These are phyloP conservation scores for Candida takata DNA, from an alignment of 805 yeast species.

Conservation along the genomic window DNA sequence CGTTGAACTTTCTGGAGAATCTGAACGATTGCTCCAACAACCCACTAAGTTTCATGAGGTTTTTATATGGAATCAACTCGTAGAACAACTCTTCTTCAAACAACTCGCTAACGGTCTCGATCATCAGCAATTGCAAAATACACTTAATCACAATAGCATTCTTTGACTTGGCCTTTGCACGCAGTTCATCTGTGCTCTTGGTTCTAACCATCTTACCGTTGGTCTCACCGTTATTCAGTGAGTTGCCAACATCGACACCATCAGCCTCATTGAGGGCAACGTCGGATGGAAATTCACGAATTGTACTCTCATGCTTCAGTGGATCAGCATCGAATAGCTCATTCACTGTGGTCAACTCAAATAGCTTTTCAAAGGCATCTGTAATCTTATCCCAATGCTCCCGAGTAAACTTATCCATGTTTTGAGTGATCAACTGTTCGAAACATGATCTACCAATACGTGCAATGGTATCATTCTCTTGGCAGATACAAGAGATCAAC, in stretches of 20 bases:
- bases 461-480: constrained; percentile 94
- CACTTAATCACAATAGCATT: constrained; percentile 85
- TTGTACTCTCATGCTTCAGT: constrained; percentile 25
- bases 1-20: constrained; percentile 84
- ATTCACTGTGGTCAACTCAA: constrained; percentile 76
- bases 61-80: constrained; percentile 56
- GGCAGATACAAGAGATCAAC: constrained; percentile 84
- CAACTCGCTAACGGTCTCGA: constrained; percentile 77
- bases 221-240: constrained; percentile 20
- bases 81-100: constrained; percentile 67
- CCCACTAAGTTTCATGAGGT: constrained; percentile 52
- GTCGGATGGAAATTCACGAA: not conserved
- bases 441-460: constrained; percentile 90
- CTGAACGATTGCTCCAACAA: constrained; percentile 63
- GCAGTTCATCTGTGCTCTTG: constrained; percentile 31
- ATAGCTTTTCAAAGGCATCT: constrained; percentile 57
- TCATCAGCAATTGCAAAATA: constrained; percentile 81
- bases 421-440: constrained; percentile 70
- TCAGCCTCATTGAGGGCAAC: constrained; percentile 3
- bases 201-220: constrained; percentile 17
- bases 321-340: constrained; percentile 63
- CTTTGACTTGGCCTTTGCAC: constrained; percentile 45
- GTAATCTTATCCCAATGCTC: constrained; percentile 73
- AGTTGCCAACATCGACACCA: constrained; percentile 20
- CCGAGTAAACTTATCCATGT: constrained; percentile 52